Percentiles rank a stretch among this genome's conserved stretches.
Conservation (phyloP, 805 yeast species). For the Barnettozyma vustinii region DNA sequence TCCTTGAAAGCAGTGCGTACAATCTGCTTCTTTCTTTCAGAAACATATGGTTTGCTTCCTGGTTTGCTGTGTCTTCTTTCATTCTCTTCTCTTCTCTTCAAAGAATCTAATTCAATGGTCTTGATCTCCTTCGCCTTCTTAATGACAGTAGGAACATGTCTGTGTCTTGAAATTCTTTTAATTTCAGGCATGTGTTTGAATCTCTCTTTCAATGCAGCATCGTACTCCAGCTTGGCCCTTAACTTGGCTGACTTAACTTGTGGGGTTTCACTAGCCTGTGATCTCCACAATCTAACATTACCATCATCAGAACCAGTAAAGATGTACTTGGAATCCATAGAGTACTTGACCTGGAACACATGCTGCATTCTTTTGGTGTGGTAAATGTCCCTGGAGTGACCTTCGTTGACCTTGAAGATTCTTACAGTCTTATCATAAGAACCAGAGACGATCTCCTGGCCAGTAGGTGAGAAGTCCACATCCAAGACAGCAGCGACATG, state of each 20-base stretch:
- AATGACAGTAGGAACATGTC: slow-evolving; percentile 83
- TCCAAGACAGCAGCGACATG: slow-evolving; percentile 96
- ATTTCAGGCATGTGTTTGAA: slow-evolving; percentile 96
- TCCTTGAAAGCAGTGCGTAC: slow-evolving; percentile 71
- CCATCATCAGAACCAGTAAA: slow-evolving; percentile 95
- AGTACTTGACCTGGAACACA: slow-evolving; percentile 73
- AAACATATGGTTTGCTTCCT: slow-evolving; percentile 48
- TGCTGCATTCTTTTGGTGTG: slow-evolving; percentile 98
- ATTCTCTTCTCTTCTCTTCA: slow-evolving; percentile 79
- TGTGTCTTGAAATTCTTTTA: slow-evolving; percentile 80
- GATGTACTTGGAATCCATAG: slow-evolving; percentile 86
- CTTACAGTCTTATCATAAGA: slow-evolving; percentile 92
- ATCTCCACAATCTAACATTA: slow-evolving; percentile 89
- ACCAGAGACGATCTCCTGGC: slow-evolving; percentile 92
- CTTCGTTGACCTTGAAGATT: slow-evolving; percentile 66
- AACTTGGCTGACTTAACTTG: slow-evolving; percentile 76
- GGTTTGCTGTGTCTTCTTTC: slow-evolving; percentile 72
- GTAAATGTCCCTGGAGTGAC: slow-evolving; percentile 92
- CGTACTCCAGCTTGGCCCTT: slow-evolving; percentile 82
- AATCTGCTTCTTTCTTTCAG: slow-evolving; percentile 85
- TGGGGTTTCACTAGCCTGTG: slow-evolving; percentile 79
- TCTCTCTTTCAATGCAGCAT: slow-evolving; percentile 84
- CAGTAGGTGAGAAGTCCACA: slow-evolving; percentile 94
- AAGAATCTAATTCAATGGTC: slow-evolving; percentile 60
- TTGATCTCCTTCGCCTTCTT: slow-evolving; percentile 90